Evolutionary conservation across 768 basidiomycete genomes (phyloP).

Genomic region (Boletus rubroflammeus): DNA sequence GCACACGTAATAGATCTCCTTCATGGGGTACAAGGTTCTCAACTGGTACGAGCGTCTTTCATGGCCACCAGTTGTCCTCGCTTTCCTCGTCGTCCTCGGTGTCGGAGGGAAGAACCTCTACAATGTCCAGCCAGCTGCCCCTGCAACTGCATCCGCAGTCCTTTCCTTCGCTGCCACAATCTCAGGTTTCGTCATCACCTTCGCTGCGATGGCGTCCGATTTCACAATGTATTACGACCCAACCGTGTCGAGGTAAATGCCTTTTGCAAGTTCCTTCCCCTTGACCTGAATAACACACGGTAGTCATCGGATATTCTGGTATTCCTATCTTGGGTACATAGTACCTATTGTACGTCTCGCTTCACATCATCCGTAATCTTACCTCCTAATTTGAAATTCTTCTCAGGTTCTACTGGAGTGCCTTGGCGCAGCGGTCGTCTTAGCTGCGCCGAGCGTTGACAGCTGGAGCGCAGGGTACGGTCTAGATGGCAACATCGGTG

Average conservation of each 20-base stretch:
- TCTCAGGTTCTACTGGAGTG: slow-evolving; percentile 41
- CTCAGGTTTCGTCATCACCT: slow-evolving; percentile 72
- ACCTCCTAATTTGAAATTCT: not conserved
- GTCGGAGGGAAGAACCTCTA: slow-evolving; percentile 69
- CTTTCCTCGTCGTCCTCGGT: slow-evolving; percentile 67
- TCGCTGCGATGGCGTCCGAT: slow-evolving; percentile 59
- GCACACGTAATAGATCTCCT: slow-evolving; percentile 45
- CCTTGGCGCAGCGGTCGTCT: slow-evolving; percentile 66
- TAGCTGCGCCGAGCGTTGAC: slow-evolving; percentile 52
- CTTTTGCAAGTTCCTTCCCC: not conserved
- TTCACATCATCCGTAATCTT: slow-evolving; percentile 6
- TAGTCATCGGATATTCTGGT: slow-evolving; percentile 60
- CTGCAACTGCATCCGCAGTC: slow-evolving; percentile 52
- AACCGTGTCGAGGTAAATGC: slow-evolving; percentile 50
- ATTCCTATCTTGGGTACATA: slow-evolving; percentile 62
- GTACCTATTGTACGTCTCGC: slow-evolving; percentile 50
- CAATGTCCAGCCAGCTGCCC: slow-evolving; percentile 41
- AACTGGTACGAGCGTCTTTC: slow-evolving; percentile 68
- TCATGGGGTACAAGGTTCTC: slow-evolving; percentile 65
- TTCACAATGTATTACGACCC: slow-evolving; percentile 70
- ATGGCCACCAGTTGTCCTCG: slow-evolving; percentile 77
- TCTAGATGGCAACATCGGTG: slow-evolving; percentile 54
- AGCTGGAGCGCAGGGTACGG: slow-evolving; percentile 55
- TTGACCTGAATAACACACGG: slow-evolving; percentile 5
- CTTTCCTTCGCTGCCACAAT: slow-evolving; percentile 67